Evolutionary conservation across 768 basidiomycete species (phyloP).

Genomic region (Phlebiopsis flavidoalba): DNA sequence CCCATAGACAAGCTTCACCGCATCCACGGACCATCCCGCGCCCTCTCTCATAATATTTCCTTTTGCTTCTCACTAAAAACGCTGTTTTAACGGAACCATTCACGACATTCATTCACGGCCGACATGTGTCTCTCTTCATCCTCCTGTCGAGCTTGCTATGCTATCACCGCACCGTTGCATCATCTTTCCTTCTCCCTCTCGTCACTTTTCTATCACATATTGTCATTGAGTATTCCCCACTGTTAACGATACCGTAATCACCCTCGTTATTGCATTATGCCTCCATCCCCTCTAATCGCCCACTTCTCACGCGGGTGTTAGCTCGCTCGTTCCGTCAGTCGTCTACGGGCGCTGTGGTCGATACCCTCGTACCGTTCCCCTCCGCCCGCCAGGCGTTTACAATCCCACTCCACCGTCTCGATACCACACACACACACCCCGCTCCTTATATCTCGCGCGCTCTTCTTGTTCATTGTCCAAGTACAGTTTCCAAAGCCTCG

Average conservation of each 20-base stretch:
- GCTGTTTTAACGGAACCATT: conserved; percentile 20
- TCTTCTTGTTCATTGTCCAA: conserved; percentile 19
- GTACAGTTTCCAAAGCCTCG: conserved; percentile 22
- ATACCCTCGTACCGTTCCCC: conserved; percentile 3
- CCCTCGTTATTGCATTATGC: conserved; percentile 23
- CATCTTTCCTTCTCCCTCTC: not conserved
- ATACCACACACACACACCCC: conserved; percentile 1
- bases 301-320: not conserved
- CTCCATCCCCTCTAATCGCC: conserved; percentile 5
- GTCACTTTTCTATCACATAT: conserved; percentile 7
- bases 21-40: conserved; percentile 5
- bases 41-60: conserved; percentile 1
- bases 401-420: not conserved
- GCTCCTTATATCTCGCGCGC: conserved; percentile 13
- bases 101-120: conserved; percentile 20
- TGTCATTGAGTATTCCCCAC: conserved; percentile 24
- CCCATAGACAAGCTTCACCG: conserved; percentile 19
- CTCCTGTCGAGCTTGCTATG: conserved; percentile 24
- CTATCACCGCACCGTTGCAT: conserved; percentile 14
- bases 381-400: conserved; percentile 5
- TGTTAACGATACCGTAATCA: conserved; percentile 27
- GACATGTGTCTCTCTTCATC: conserved; percentile 19
- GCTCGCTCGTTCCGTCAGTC: not conserved
- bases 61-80: conserved; percentile 16
- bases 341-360: not conserved